Conservation (phyloP, 208 protist genomes). For the Naegleria gruberi region DNA sequence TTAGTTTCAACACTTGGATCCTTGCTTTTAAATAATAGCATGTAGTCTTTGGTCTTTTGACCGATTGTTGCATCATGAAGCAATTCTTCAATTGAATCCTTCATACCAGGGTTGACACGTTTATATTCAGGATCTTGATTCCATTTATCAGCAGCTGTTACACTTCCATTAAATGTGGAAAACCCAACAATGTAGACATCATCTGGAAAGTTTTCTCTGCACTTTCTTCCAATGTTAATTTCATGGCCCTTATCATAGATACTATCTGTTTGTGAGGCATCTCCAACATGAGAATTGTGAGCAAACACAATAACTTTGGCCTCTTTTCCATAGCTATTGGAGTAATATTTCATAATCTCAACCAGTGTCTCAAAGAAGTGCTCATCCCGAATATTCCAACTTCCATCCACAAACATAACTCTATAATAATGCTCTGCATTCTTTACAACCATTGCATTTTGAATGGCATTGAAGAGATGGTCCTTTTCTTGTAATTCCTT, state of each 20-base stretch:
- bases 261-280: slow-evolving; percentile 21
- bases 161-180: slow-evolving; percentile 28
- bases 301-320: slow-evolving; percentile 29
- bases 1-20: not conserved
- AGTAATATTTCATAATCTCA: not conserved
- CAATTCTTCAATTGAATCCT: slow-evolving; percentile 13
- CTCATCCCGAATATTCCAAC: slow-evolving; percentile 18
- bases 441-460: not conserved
- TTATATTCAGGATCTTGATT: slow-evolving; percentile 7
- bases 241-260: not conserved
- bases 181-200: slow-evolving; percentile 30
- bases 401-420: not conserved
- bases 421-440: not conserved
- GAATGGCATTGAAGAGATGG: not conserved
- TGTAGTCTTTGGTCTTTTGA: not conserved
- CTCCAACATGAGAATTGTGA: slow-evolving; percentile 36
- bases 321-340: not conserved
- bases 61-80: not conserved
- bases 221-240: not conserved
- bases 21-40: not conserved
- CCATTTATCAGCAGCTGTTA: slow-evolving; percentile 31
- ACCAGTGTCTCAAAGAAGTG: not conserved
- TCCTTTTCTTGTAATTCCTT: not conserved
- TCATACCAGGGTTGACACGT: not conserved
- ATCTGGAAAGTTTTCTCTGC: slow-evolving; percentile 27